These are phyloP conservation scores for Hysterium pulicare DNA, from an alignment of 2,329 filamentous ascomycete species.

Conservation along the genomic window DNA sequence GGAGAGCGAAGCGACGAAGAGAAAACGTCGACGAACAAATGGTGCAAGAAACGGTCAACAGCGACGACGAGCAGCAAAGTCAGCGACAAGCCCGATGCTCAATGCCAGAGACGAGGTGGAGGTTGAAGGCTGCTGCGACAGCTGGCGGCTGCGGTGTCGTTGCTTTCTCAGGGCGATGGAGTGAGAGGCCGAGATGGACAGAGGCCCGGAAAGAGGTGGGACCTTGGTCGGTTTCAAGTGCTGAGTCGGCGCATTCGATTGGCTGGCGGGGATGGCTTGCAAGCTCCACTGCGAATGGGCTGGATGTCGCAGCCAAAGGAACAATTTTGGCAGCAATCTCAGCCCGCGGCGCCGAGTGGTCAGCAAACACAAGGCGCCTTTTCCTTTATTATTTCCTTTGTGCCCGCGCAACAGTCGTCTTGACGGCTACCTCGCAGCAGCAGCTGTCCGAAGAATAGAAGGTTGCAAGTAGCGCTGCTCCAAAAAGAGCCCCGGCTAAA, in stretches of 20 bases:
- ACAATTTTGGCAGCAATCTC: neutral
- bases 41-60: constrained; percentile 2
- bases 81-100: constrained; percentile 6
- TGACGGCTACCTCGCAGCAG: no score
- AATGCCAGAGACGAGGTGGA: neutral
- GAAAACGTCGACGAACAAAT: constrained; percentile 2
- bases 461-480: no score
- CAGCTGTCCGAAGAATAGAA: no score
- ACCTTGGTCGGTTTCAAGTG: neutral
- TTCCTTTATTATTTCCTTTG: neutral
- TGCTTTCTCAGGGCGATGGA: neutral
- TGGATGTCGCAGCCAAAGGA: neutral
- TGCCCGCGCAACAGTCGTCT: no score
- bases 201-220: neutral
- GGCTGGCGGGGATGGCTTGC: constrained; percentile 1
- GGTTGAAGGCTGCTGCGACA: neutral
- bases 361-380: neutral
- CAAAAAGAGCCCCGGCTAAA: no score
- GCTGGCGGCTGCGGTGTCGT: neutral
- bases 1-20: constrained; percentile 1
- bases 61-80: constrained; percentile 4
- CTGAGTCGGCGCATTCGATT: neutral
- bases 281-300: neutral
- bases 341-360: neutral
- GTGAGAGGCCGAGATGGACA: neutral